These are phyloP conservation scores for Arabis alpina DNA, from an alignment of 345 rosid species.

Conservation along the genomic window DNA sequence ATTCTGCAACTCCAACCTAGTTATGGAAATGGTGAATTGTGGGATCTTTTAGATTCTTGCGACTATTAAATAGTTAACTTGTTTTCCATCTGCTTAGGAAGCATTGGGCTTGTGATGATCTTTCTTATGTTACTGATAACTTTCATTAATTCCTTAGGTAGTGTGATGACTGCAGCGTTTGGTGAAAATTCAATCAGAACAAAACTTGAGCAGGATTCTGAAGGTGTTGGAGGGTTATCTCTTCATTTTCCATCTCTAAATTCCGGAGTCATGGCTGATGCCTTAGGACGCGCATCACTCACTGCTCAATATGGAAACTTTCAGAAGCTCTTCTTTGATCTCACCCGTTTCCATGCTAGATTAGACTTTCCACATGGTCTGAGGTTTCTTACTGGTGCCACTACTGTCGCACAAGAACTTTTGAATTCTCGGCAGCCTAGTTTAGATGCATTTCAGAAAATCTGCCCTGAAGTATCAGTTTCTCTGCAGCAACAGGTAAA, in stretches of 20 bases:
- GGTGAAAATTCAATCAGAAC: slow-evolving; percentile 68
- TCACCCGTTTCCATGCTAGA: slow-evolving; percentile 70
- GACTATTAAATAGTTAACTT: too few species aligned
- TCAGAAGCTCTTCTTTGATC: slow-evolving; percentile 76
- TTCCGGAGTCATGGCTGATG: slow-evolving; percentile 66
- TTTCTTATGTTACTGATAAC: neutral
- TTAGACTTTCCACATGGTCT: slow-evolving; percentile 81
- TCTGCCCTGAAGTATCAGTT: slow-evolving; percentile 66
- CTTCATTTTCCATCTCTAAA: slow-evolving; percentile 56
- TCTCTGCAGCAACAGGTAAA: slow-evolving; percentile 94
- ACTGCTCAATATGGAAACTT: slow-evolving; percentile 90
- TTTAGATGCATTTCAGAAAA: slow-evolving; percentile 55
- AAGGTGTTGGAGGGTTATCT: slow-evolving; percentile 50
- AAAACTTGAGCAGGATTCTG: slow-evolving; percentile 41
- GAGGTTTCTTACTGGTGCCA: slow-evolving; percentile 65
- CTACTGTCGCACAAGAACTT: slow-evolving; percentile 62
- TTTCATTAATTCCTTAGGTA: slow-evolving; percentile 53
- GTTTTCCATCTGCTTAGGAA: neutral
- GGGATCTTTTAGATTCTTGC: too few species aligned
- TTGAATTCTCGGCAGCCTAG: slow-evolving; percentile 65
- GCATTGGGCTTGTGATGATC: neutral
- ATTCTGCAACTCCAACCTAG: too few species aligned
- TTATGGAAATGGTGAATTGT: too few species aligned
- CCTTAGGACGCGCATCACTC: slow-evolving; percentile 69
- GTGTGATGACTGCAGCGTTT: slow-evolving; percentile 56